Evolutionary conservation across 2,329 filamentous ascomycete genomes (phyloP).

Genomic region (Hymenoscyphus occultus): DNA sequence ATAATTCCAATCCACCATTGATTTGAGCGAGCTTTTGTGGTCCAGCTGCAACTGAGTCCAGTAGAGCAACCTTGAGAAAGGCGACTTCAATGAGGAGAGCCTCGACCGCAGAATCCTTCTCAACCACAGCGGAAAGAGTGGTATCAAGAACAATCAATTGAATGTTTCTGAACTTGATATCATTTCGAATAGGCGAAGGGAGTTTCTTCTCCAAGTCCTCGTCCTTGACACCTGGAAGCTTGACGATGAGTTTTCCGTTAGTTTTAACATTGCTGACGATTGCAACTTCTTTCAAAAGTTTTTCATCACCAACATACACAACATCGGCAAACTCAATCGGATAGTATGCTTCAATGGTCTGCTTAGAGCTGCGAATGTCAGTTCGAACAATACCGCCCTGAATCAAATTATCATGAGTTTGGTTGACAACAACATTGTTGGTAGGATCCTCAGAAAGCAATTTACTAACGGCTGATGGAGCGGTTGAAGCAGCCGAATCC

Average conservation of each 20-base stretch:
- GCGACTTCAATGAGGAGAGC: conserved; percentile 73
- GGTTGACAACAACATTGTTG: conserved; percentile 60
- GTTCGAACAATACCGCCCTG: conserved; percentile 79
- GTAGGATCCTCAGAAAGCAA: conserved; percentile 70
- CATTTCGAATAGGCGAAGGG: conserved; percentile 65
- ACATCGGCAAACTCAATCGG: conserved; percentile 76
- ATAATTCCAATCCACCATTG: conserved; percentile 48
- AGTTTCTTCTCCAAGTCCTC: conserved; percentile 89
- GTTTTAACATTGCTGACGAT: conserved; percentile 67
- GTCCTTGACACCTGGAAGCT: conserved; percentile 75
- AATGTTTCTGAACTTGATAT: conserved; percentile 66
- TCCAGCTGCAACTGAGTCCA: conserved; percentile 59
- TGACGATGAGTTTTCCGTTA: conserved; percentile 71
- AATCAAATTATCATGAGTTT: conserved; percentile 60
- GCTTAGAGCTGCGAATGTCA: conserved; percentile 80
- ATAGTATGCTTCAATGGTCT: conserved; percentile 81
- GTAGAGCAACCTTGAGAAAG: conserved; percentile 75
- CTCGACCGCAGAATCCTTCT: conserved; percentile 59
- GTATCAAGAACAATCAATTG: conserved; percentile 75
- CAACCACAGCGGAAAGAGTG: conserved; percentile 63
- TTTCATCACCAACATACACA: conserved; percentile 73
- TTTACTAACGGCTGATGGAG: conserved; percentile 58
- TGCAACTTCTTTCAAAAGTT: conserved; percentile 75
- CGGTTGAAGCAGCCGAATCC: conserved; percentile 62
- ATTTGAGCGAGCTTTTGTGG: conserved; percentile 64